Evolutionary conservation across 1,139 yeast genomes (phyloP), one percentile per base, ranked within the genome.

Genomic region (Pichia sp.): DNA sequence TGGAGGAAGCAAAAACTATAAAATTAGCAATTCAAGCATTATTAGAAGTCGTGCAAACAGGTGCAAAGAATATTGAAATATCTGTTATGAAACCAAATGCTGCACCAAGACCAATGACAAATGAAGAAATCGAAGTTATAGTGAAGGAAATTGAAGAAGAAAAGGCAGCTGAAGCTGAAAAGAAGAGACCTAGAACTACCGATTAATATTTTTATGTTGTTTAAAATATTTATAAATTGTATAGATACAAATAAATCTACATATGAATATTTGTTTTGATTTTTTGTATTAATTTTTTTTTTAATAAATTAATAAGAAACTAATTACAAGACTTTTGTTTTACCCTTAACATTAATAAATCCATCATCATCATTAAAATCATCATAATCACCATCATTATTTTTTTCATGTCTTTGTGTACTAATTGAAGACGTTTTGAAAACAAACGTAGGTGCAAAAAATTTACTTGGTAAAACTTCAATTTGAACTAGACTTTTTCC

Each of bases 41-140:
- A 56, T 73, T 91, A 55, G 98, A 91, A 63, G 97, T 91, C 41
- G 98, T 91, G 23, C 98, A 93, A 66, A 89, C 97, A 3, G 98
- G 98, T 30, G 95, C 96, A 33, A 85, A 87, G 61, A 91, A 91
- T 63, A 88, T 91, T 59, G 99, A 91, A 64, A 80, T 91, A 43
- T 84, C 95, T 13, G 82, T 93, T 36, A 78, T 91, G 74, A 77
- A 76, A 51, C 85, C 96, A 26, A 77, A 76, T 45, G 69, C 72
- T 51, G 57, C 62, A 35, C 73, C 79, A 51, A 64, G 70, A 49
- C 67, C 71, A 45, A 70, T 84, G 61, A 69, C 78, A 23, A 74
- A 78, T 43, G 96, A 85, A 24, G 86, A 82, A 52, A 79, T 93
- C 51, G 84, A 79, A 52, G 71, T 71, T 41, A 76, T 79, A 54